phyloP scores from a whole-genome alignment of 139 green algal species.

The Chlorella sorokiniana region DNA sequence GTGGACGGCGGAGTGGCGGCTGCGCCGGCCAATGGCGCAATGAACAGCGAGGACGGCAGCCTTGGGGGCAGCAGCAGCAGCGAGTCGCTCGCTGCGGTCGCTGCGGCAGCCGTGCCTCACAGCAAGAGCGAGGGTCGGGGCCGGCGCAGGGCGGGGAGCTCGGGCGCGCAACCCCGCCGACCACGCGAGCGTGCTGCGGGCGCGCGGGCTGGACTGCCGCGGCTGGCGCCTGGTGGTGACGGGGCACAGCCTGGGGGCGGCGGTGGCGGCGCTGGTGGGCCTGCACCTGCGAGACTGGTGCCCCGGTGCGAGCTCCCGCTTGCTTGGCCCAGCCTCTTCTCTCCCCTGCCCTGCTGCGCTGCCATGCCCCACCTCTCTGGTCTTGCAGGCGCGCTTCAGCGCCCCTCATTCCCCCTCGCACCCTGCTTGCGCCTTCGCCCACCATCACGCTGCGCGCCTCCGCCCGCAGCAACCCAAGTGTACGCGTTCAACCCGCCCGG shows the following conservation, averaged over 20 bases:
- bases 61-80: too few relatives aligned
- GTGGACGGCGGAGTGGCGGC: too few relatives aligned
- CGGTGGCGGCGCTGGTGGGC: slow-evolving; percentile 21
- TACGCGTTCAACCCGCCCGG: slow-evolving; percentile 22
- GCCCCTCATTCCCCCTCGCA: not conserved
- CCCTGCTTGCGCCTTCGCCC: not conserved
- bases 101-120: too few relatives aligned
- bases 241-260: slow-evolving; percentile 19
- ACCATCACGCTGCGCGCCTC: not conserved
- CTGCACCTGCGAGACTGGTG: slow-evolving; percentile 27
- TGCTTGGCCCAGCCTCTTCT: not conserved
- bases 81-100: too few relatives aligned
- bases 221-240: slow-evolving; percentile 30
- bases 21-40: too few relatives aligned
- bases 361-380: too few relatives aligned
- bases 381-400: not conserved
- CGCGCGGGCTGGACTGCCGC: slow-evolving; percentile 18
- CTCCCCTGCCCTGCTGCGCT: not conserved
- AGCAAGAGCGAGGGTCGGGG: not conserved
- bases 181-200: not conserved
- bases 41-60: too few relatives aligned
- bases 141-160: not conserved
- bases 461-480: not conserved
- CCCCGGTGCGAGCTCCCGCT: not conserved
- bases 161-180: not conserved